Percentiles rank a stretch among this genome's conserved stretches.
Evolutionary conservation across 2,329 filamentous ascomycete genomes (phyloP).

Genomic region (Pseudogymnoascus sp.): DNA sequence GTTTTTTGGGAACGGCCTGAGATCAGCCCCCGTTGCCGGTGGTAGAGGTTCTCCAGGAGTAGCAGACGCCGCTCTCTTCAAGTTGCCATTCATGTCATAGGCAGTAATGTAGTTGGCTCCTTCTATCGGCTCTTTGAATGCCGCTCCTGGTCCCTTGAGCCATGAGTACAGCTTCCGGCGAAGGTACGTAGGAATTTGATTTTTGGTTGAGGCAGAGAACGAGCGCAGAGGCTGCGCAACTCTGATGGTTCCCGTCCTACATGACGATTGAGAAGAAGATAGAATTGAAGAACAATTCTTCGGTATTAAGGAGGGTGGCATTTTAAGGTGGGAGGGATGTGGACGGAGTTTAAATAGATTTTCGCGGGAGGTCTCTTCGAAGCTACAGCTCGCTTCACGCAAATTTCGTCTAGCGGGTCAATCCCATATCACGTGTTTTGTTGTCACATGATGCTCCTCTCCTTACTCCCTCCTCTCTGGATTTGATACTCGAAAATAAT

Average conservation of each 20-base stretch:
- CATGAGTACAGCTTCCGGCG: constrained; percentile 24
- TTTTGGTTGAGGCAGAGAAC: constrained; percentile 25
- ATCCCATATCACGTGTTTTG: neutral
- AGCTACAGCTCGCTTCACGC: constrained; percentile 8
- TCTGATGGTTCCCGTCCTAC: constrained; percentile 7
- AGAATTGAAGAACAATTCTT: constrained; percentile 5
- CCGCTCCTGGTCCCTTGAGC: constrained; percentile 22
- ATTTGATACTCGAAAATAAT: neutral
- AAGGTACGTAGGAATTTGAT: constrained; percentile 22
- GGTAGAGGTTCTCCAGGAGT: constrained; percentile 14
- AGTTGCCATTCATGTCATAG: constrained; percentile 22
- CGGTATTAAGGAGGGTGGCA: constrained; percentile 6
- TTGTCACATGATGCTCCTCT: neutral
- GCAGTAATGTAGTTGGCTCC: constrained; percentile 27
- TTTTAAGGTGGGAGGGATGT: neutral
- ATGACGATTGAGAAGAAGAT: constrained; percentile 1
- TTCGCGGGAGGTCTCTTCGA: constrained; percentile 3
- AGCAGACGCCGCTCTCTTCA: constrained; percentile 21
- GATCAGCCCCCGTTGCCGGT: constrained; percentile 17
- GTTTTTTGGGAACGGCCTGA: constrained; percentile 54
- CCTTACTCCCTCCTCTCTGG: neutral
- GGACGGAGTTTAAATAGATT: constrained; percentile 5
- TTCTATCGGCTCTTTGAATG: constrained; percentile 21
- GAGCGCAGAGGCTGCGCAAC: constrained; percentile 19
- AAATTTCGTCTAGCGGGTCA: constrained; percentile 3